A percentile compares a stretch with the other conserved stretches of the same genome.
phyloP scores from a whole-genome alignment of 2,329 filamentous ascomycete genomes.

The Trichophyton equinum region DNA sequence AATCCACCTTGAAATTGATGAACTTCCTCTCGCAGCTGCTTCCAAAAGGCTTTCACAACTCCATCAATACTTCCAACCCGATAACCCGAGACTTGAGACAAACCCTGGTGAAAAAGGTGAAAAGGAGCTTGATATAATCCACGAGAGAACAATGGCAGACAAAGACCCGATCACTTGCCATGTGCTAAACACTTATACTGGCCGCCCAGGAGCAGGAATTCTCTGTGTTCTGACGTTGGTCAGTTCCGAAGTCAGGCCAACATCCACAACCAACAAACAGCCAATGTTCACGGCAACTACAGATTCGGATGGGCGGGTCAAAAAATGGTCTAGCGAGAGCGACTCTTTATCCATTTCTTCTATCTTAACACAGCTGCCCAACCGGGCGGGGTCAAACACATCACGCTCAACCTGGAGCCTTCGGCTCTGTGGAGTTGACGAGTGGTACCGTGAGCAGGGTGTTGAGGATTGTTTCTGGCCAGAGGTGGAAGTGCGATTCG shows the following conservation, averaged over 20 bases:
- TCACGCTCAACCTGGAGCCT: slow-evolving; percentile 36
- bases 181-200: slow-evolving; percentile 38
- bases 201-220: slow-evolving; percentile 34
- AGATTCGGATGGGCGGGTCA: slow-evolving; percentile 36
- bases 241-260: slow-evolving; percentile 34
- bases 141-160: slow-evolving; percentile 7
- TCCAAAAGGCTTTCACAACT: not conserved
- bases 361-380: slow-evolving; percentile 7
- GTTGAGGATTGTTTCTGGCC: slow-evolving; percentile 40
- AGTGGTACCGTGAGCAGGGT: slow-evolving; percentile 34
- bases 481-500: slow-evolving; percentile 39
- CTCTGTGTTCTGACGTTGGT: slow-evolving; percentile 44
- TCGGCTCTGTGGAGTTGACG: slow-evolving; percentile 33
- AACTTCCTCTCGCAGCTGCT: not conserved
- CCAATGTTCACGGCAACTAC: slow-evolving; percentile 29
- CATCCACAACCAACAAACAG: slow-evolving; percentile 11
- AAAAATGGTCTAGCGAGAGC: slow-evolving; percentile 26
- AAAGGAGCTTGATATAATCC: not conserved
- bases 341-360: slow-evolving; percentile 13
- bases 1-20: not conserved
- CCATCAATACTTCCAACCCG: not conserved
- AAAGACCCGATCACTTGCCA: slow-evolving; percentile 40
- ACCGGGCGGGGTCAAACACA: slow-evolving; percentile 15
- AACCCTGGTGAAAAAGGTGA: not conserved
- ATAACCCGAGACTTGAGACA: not conserved